A percentile compares a stretch with the other conserved stretches of the same genome.
phyloP scores from a whole-genome alignment of 768 basidiomycete genomes.

The Tulasnella calospora region DNA sequence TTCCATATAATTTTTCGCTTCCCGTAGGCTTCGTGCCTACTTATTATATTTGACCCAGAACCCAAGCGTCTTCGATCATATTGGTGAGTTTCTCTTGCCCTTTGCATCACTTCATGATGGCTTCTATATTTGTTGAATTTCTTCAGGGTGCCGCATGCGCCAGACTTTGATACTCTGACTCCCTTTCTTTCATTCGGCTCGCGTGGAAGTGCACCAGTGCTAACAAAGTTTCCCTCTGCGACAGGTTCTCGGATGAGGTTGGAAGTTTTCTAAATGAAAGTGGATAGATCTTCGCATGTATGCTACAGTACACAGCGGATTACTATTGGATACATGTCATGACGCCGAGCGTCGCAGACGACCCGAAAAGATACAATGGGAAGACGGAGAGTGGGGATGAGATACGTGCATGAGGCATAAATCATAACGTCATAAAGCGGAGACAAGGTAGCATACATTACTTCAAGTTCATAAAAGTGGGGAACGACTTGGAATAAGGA shows the following conservation, averaged over 20 bases:
- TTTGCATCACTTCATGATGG: not conserved
- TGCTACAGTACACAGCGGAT: not conserved
- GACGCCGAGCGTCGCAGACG: not conserved
- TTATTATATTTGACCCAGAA: not conserved
- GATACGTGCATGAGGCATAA: not conserved
- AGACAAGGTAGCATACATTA: not conserved
- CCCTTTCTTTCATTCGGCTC: not conserved
- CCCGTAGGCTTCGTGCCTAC: constrained; percentile 22
- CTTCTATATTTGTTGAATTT: constrained; percentile 17
- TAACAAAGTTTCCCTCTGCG: not conserved
- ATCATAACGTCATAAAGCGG: not conserved
- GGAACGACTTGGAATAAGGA: constrained; percentile 6
- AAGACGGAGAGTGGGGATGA: not conserved
- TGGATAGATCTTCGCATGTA: not conserved
- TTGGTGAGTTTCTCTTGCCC: not conserved
- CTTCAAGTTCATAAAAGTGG: not conserved
- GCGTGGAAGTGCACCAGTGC: not conserved
- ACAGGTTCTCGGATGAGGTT: not conserved
- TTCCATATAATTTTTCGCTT: constrained; percentile 18
- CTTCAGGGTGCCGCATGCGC: constrained; percentile 22
- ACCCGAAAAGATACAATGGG: constrained; percentile 2
- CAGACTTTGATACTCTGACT: not conserved
- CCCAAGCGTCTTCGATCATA: not conserved
- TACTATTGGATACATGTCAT: constrained; percentile 10
- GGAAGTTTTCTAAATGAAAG: not conserved